phyloP scores from a whole-genome alignment of 2,329 filamentous ascomycete species.

The Zarea fungicola region DNA sequence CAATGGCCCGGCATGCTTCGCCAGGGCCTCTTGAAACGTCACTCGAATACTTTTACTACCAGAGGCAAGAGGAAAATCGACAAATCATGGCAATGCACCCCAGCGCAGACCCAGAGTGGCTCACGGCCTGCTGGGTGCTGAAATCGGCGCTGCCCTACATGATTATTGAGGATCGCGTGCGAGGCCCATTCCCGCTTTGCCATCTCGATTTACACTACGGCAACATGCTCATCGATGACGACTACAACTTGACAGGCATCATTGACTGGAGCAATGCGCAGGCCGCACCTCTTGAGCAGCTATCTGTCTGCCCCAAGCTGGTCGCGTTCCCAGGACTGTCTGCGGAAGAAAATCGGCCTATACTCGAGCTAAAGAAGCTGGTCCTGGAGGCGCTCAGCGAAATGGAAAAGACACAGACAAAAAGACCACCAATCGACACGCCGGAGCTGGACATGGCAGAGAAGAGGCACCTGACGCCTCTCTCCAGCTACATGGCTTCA shows the following conservation, averaged over 20 bases:
- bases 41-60: constrained; percentile 25
- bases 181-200: constrained; percentile 31
- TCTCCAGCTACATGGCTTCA: constrained; percentile 21
- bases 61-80: constrained; percentile 22
- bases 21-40: constrained; percentile 24
- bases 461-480: constrained; percentile 12
- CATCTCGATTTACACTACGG: constrained; percentile 30
- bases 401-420: not conserved
- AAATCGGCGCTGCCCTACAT: constrained; percentile 25
- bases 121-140: constrained; percentile 27
- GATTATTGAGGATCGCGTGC: constrained; percentile 24
- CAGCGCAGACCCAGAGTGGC: constrained; percentile 22
- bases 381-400: not conserved
- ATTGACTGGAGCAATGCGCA: constrained; percentile 32
- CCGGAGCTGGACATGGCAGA: not conserved
- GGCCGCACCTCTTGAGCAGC: constrained; percentile 29
- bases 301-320: constrained; percentile 30
- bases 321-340: constrained; percentile 24
- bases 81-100: constrained; percentile 18
- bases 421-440: not conserved
- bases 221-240: constrained; percentile 36
- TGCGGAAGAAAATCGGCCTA: constrained; percentile 23
- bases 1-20: constrained; percentile 19
- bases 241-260: constrained; percentile 33
- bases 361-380: constrained; percentile 16